phyloP scores from a whole-genome alignment of 257 asterid genomes.

The Solanum etuberosum region DNA sequence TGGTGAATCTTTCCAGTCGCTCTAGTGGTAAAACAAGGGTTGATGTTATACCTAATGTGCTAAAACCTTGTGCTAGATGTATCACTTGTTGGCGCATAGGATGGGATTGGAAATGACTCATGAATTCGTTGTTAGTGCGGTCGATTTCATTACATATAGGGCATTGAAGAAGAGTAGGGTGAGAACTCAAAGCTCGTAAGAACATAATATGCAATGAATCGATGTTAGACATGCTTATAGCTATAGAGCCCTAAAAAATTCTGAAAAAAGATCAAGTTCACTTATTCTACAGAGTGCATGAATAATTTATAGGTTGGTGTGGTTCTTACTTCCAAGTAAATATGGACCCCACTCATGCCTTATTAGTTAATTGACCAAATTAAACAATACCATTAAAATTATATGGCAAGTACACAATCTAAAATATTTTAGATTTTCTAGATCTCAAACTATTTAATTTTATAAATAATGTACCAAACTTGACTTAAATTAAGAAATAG shows the following conservation, averaged over 20 bases:
- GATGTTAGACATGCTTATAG: not conserved
- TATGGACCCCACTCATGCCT: too few relatives aligned
- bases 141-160: not conserved
- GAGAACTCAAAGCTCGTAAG: not conserved
- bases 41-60: not conserved
- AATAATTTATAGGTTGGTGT: not conserved
- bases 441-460: not conserved
- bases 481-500: not conserved
- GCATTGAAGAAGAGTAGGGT: not conserved
- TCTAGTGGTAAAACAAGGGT: not conserved
- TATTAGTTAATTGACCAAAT: not conserved
- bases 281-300: not conserved
- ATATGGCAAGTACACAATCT: not conserved
- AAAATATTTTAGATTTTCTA: too few relatives aligned
- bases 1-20: not conserved
- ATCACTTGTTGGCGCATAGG: not conserved
- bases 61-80: not conserved
- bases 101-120: not conserved
- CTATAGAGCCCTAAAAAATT: not conserved
- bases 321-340: not conserved
- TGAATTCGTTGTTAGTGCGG: not conserved
- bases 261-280: not conserved
- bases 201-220: not conserved
- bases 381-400: not conserved
- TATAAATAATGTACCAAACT: not conserved